These are phyloP conservation scores for Erigeron canadensis DNA, from an alignment of 129 eudicot species.

Conservation along the genomic window DNA sequence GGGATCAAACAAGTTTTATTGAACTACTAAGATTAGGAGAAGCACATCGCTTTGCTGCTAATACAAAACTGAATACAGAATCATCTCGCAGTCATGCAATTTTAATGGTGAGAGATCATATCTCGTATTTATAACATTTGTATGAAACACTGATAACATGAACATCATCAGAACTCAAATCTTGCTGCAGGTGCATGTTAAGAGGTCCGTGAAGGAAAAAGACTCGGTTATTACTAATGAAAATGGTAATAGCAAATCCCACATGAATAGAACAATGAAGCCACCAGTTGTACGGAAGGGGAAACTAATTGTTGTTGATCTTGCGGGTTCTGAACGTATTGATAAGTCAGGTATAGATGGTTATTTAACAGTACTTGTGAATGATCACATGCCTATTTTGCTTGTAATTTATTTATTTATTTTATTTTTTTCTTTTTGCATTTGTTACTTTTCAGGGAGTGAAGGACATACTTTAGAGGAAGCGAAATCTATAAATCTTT, in stretches of 20 bases:
- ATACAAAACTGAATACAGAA: slow-evolving; percentile 90
- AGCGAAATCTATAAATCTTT: slow-evolving; percentile 93
- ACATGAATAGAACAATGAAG: slow-evolving; percentile 55
- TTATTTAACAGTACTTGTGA: not conserved
- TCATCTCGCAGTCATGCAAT: slow-evolving; percentile 98
- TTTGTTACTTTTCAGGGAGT: slow-evolving; percentile 55
- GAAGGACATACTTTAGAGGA: slow-evolving; percentile 97
- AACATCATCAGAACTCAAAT: slow-evolving; percentile 8
- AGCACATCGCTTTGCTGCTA: slow-evolving; percentile 96
- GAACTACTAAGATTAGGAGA: slow-evolving; percentile 81
- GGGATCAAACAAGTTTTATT: slow-evolving; percentile 76
- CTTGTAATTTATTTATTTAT: slow-evolving; percentile 1
- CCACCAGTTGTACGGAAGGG: slow-evolving; percentile 76
- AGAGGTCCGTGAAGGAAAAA: slow-evolving; percentile 70
- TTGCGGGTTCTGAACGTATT: slow-evolving; percentile 96
- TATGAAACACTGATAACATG: not conserved
- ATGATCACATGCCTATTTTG: not conserved
- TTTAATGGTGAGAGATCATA: slow-evolving; percentile 55
- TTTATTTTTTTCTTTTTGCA: no score
- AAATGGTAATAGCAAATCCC: slow-evolving; percentile 46
- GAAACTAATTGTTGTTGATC: slow-evolving; percentile 88
- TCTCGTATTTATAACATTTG: slow-evolving; percentile 1
- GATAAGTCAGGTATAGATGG: slow-evolving; percentile 70
- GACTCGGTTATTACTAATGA: slow-evolving; percentile 41
- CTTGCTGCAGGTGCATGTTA: slow-evolving; percentile 65